These are phyloP conservation scores for Aspergillus pseudotamarii DNA, from an alignment of 2,329 filamentous ascomycete genomes.

Conservation along the genomic window DNA sequence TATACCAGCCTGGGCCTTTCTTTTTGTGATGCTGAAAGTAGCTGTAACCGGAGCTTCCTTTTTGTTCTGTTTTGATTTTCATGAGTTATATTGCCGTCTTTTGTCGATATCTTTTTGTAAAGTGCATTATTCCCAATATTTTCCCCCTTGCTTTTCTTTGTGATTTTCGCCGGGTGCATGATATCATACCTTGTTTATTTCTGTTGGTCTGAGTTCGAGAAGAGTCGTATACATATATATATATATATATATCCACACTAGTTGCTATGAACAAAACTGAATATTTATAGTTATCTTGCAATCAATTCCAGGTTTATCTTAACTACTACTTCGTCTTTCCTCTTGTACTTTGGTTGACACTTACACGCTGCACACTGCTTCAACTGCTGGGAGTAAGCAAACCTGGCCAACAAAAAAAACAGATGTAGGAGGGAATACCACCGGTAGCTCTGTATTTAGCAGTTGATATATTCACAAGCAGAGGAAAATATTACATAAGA, in stretches of 20 bases:
- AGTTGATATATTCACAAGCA: not conserved
- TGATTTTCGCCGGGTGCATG: not conserved
- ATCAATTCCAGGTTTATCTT: not conserved
- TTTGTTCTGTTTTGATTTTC: not conserved
- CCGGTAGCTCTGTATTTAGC: not conserved
- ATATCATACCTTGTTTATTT: not conserved
- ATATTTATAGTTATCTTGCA: not conserved
- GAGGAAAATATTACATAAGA: not conserved
- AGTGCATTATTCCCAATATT: not conserved
- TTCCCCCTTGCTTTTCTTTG: not conserved
- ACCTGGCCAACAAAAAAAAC: not conserved
- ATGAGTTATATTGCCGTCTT: not conserved
- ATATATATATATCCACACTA: not conserved
- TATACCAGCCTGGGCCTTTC: not conserved
- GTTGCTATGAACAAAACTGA: not conserved
- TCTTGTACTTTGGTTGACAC: not conserved
- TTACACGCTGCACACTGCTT: not conserved
- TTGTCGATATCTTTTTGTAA: not conserved
- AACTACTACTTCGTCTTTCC: not conserved
- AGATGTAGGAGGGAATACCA: not conserved
- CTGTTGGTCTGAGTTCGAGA: not conserved
- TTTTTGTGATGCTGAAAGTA: not conserved
- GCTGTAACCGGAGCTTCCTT: not conserved
- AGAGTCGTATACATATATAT: not conserved
- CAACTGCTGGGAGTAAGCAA: not conserved